Conservation (phyloP, 2,329 filamentous ascomycete species). For the Colletotrichum gigasporum region DNA sequence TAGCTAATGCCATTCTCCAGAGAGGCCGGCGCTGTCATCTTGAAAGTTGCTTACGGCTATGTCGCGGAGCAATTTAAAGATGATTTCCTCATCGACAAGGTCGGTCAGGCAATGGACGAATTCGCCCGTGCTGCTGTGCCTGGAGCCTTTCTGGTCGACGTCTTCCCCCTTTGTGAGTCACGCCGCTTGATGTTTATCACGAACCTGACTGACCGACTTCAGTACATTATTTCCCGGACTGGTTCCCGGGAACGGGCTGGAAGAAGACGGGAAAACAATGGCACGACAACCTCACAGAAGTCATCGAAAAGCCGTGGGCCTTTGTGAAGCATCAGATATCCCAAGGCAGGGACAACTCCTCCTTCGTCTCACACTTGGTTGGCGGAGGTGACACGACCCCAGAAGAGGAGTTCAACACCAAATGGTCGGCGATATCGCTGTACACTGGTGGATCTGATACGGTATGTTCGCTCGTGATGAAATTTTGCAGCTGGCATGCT, state of each 20-base stretch:
- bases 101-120: slow-evolving; percentile 19
- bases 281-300: slow-evolving; percentile 1
- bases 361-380: slow-evolving; percentile 15
- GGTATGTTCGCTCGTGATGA: slow-evolving; percentile 33
- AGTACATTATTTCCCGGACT: slow-evolving; percentile 38
- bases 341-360: slow-evolving; percentile 18
- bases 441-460: slow-evolving; percentile 33
- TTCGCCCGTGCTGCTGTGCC: slow-evolving; percentile 30
- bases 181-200: too few species aligned
- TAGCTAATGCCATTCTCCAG: too few species aligned
- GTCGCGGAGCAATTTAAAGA: slow-evolving; percentile 24
- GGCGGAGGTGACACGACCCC: not conserved
- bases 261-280: slow-evolving; percentile 25
- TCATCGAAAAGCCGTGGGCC: slow-evolving; percentile 26
- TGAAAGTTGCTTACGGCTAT: slow-evolving; percentile 33
- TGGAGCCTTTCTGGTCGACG: slow-evolving; percentile 32
- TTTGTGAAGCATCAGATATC: slow-evolving; percentile 38
- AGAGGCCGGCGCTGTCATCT: slow-evolving; percentile 29
- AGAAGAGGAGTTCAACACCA: slow-evolving; percentile 6
- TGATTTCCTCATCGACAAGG: slow-evolving; percentile 30
- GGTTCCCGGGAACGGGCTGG: slow-evolving; percentile 32
- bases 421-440: slow-evolving; percentile 22
- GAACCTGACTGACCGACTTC: too few species aligned
- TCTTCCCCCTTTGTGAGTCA: slow-evolving; percentile 28
- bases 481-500: not conserved